Percentiles rank a stretch among this genome's conserved stretches.
Evolutionary conservation across 2,329 filamentous ascomycete genomes (phyloP).

Genomic region (Cytospora piceicola): DNA sequence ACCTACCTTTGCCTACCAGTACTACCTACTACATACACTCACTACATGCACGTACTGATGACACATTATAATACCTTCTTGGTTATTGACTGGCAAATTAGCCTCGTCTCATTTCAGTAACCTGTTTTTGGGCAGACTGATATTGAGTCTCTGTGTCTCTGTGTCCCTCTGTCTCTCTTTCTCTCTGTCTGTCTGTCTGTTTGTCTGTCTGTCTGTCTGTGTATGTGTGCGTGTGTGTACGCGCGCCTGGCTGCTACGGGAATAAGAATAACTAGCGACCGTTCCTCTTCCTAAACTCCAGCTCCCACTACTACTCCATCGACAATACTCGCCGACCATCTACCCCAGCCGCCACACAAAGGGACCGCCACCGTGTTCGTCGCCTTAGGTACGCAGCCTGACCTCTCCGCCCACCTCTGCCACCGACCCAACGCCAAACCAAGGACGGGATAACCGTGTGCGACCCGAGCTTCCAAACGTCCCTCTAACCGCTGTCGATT

Average conservation of each 20-base stretch:
- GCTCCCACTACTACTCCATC: not conserved
- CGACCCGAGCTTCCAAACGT: not conserved
- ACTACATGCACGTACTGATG: not conserved
- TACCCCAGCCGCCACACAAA: constrained; percentile 1
- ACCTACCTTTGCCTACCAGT: not conserved
- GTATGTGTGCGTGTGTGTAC: no score
- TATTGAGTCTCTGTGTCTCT: no score
- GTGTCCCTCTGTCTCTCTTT: no score
- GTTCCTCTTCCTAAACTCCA: not conserved
- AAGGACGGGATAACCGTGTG: not conserved
- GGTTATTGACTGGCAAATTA: not conserved
- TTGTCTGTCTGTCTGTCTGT: no score
- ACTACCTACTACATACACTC: not conserved
- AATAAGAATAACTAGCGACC: not conserved
- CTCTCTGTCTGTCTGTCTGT: no score
- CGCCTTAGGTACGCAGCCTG: constrained; percentile 6
- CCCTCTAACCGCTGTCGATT: not conserved
- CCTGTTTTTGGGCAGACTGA: no score
- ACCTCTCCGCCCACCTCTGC: constrained; percentile 1
- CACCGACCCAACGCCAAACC: not conserved
- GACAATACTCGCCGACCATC: not conserved
- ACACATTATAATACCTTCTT: not conserved
- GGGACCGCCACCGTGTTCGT: not conserved
- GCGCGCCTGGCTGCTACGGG: not conserved
- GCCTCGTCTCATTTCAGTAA: not conserved